phyloP scores from a whole-genome alignment of 768 basidiomycete species.

The Phanerochaete sordida region DNA sequence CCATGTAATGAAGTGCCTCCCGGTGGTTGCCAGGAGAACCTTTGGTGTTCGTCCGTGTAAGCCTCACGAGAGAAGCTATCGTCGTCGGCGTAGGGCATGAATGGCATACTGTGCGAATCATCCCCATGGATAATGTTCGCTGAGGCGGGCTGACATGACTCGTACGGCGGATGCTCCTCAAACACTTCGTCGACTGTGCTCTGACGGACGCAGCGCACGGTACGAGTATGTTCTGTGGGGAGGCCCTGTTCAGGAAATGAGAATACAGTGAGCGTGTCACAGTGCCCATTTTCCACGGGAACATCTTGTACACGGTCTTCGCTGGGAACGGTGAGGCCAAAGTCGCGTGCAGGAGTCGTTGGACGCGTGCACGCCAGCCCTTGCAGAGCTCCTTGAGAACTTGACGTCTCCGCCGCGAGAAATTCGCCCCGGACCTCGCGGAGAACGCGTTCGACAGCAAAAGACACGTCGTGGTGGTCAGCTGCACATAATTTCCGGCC shows the following conservation, averaged over 20 bases:
- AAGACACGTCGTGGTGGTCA: not conserved
- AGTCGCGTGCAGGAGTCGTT: not conserved
- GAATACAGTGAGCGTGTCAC: not conserved
- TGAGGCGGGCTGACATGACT: conserved; percentile 49
- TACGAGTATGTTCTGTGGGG: not conserved
- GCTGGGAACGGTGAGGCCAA: not conserved
- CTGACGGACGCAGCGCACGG: not conserved
- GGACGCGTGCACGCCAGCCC: not conserved
- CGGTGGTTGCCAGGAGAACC: conserved; percentile 47
- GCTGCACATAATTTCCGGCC: too few relatives aligned
- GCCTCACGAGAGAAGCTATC: conserved; percentile 39
- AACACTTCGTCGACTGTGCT: not conserved
- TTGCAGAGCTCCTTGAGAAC: not conserved
- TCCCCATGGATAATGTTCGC: conserved; percentile 53
- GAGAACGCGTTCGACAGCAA: not conserved
- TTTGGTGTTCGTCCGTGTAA: conserved; percentile 40
- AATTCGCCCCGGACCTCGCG: conserved; percentile 19
- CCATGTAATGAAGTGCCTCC: conserved; percentile 36
- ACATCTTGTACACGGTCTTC: not conserved
- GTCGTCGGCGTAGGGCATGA: conserved; percentile 64
- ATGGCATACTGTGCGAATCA: conserved; percentile 53
- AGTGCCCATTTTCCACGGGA: not conserved
- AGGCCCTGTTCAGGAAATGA: not conserved
- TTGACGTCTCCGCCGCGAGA: conserved; percentile 17
- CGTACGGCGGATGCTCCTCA: conserved; percentile 34